A percentile compares a stretch with the other conserved stretches of the same genome.
These are phyloP conservation scores for Hypericum perforatum DNA, from an alignment of 345 rosid species.

Conservation along the genomic window DNA sequence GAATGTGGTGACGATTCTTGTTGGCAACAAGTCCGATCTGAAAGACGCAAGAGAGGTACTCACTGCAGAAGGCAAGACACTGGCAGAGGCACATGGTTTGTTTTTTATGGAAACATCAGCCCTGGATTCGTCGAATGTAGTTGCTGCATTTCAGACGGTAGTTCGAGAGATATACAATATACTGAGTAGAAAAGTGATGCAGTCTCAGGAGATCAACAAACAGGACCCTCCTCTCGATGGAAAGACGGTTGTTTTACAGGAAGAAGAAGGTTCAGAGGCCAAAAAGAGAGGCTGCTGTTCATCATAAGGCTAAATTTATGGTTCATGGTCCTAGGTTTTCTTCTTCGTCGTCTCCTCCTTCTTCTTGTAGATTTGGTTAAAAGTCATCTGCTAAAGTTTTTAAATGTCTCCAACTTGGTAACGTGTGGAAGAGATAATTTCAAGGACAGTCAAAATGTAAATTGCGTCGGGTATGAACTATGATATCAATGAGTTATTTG, in stretches of 20 bases:
- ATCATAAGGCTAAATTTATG: slow-evolving; percentile 21
- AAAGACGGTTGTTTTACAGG: slow-evolving; percentile 56
- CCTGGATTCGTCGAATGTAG: slow-evolving; percentile 81
- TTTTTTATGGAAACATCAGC: slow-evolving; percentile 97
- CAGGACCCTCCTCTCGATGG: slow-evolving; percentile 53
- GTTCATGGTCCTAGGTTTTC: neutral
- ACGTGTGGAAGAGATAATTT: too few species aligned
- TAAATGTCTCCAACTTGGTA: too few species aligned
- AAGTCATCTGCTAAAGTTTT: too few species aligned
- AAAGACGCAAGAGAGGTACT: slow-evolving; percentile 87
- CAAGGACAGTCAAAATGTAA: too few species aligned
- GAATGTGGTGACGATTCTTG: slow-evolving; percentile 87
- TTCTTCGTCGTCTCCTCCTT: too few species aligned
- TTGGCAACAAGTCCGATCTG: slow-evolving; percentile 90
- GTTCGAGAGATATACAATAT: slow-evolving; percentile 87
- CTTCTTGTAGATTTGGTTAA: too few species aligned
- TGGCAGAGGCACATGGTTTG: slow-evolving; percentile 83
- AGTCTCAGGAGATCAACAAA: slow-evolving; percentile 60
- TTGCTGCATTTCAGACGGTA: slow-evolving; percentile 83
- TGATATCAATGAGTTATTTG: too few species aligned
- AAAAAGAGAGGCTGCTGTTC: slow-evolving; percentile 61
- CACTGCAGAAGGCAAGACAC: slow-evolving; percentile 68
- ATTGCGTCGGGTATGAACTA: too few species aligned
- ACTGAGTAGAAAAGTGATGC: slow-evolving; percentile 81
- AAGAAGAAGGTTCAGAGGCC: slow-evolving; percentile 17